Percentiles rank a stretch among this genome's conserved stretches.
Evolutionary conservation across 306 rosid species (phyloP).

Genomic region (Amphicarpaea edgeworthii): DNA sequence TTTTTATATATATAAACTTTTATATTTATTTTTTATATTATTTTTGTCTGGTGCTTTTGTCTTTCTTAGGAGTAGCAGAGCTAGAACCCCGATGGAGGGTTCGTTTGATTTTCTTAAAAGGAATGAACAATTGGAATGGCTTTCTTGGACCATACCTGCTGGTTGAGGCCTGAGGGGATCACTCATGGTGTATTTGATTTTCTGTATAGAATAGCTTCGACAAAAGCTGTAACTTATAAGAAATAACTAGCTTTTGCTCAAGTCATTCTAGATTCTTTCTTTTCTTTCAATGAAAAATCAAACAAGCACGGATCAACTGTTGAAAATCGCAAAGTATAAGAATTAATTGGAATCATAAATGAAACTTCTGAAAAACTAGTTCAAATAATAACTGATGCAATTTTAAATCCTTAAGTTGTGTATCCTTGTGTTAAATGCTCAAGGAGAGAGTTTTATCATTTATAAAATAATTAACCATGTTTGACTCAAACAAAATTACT

Average conservation of each 20-base stretch:
- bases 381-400: background rate
- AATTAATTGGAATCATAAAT: background rate
- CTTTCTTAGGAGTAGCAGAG: background rate
- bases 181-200: constrained; percentile 1
- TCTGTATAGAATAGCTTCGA: background rate
- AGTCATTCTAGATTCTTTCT: background rate
- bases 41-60: background rate
- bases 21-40: background rate
- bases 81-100: background rate
- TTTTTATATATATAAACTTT: too few relatives aligned
- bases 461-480: too few relatives aligned
- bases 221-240: background rate
- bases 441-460: too few relatives aligned
- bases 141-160: constrained; percentile 32
- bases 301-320: background rate
- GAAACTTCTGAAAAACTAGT: background rate
- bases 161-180: constrained; percentile 3
- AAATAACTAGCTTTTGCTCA: background rate
- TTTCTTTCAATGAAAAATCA: background rate
- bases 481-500: too few relatives aligned
- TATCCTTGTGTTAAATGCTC: too few relatives aligned
- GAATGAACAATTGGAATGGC: constrained; percentile 11
- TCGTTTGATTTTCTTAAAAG: constrained; percentile 7
- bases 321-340: background rate
- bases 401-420: background rate